Conservation (phyloP, 768 basidiomycete genomes). For the Xerocomellus dryophilus region DNA sequence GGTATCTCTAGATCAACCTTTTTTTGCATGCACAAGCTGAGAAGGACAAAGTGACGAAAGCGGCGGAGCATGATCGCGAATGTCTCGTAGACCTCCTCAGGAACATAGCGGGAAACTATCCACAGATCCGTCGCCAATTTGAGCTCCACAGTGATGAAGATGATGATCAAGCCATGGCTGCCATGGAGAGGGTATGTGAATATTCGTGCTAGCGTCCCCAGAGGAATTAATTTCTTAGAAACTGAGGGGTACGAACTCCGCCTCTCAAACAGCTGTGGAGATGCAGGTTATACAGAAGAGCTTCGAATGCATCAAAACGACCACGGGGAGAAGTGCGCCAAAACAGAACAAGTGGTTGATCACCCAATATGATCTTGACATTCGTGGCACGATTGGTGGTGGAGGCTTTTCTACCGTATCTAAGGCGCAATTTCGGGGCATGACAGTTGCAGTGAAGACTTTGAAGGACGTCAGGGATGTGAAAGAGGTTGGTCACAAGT, state of each 20-base stretch:
- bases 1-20: neutral
- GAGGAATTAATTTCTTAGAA: neutral
- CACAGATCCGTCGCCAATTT: neutral
- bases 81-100: neutral
- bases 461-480: neutral
- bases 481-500: neutral
- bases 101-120: neutral
- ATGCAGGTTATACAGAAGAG: neutral
- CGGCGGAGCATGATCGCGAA: too few relatives aligned
- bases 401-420: constrained; percentile 22
- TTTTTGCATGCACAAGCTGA: neutral
- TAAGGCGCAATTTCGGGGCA: constrained; percentile 1
- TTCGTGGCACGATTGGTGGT: constrained; percentile 21
- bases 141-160: neutral
- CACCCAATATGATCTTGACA: constrained; percentile 27
- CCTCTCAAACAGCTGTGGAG: neutral
- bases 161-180: constrained; percentile 4
- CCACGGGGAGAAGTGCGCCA: constrained; percentile 2
- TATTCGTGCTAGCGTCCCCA: neutral
- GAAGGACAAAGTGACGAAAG: neutral
- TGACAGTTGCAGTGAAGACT: constrained; percentile 2
- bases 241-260: neutral
- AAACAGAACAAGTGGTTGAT: constrained; percentile 21
- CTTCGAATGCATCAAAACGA: neutral
- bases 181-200: constrained; percentile 2